Evolutionary conservation across 1,284 basidiomycete species (phyloP).

Genomic region (Cryptococcus sp.): DNA sequence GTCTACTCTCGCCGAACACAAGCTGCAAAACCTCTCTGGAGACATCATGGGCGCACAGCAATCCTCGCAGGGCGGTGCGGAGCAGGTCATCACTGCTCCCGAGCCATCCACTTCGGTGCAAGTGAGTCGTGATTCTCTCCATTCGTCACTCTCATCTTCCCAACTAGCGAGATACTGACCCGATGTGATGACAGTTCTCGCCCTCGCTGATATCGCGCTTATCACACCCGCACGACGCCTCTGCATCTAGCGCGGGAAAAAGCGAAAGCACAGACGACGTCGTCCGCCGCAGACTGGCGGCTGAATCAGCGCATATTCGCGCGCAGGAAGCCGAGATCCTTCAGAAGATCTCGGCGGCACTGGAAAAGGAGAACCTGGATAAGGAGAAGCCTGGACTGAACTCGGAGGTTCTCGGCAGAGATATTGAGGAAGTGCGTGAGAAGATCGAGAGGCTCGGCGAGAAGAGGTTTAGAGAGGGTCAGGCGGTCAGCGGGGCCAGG

Average conservation of each 20-base stretch:
- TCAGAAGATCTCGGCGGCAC: slow-evolving; percentile 43
- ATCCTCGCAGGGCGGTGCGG: slow-evolving; percentile 34
- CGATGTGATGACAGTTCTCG: slow-evolving; percentile 39
- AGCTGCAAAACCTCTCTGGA: background rate
- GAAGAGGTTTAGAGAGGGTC: slow-evolving; percentile 35
- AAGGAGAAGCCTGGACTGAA: slow-evolving; percentile 52
- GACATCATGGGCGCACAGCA: slow-evolving; percentile 45
- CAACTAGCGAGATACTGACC: background rate
- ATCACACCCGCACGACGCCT: slow-evolving; percentile 27
- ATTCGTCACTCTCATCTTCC: background rate
- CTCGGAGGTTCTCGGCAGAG: slow-evolving; percentile 47
- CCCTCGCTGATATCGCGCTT: slow-evolving; percentile 48
- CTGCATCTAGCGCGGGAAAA: slow-evolving; percentile 18
- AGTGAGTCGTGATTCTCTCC: slow-evolving; percentile 24
- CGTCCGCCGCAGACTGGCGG: slow-evolving; percentile 45
- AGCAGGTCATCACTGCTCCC: slow-evolving; percentile 48
- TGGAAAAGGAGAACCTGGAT: slow-evolving; percentile 55
- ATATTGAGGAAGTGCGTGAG: slow-evolving; percentile 53
- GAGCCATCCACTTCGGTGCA: slow-evolving; percentile 47
- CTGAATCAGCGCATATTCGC: slow-evolving; percentile 48
- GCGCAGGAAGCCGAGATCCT: slow-evolving; percentile 51
- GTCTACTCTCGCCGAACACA: no score
- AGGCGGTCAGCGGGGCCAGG: slow-evolving; percentile 38
- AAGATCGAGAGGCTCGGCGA: slow-evolving; percentile 51
- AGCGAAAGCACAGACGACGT: slow-evolving; percentile 33